These are phyloP conservation scores for Pseudoturritis turrita DNA, from an alignment of 345 rosid species.

Conservation along the genomic window DNA sequence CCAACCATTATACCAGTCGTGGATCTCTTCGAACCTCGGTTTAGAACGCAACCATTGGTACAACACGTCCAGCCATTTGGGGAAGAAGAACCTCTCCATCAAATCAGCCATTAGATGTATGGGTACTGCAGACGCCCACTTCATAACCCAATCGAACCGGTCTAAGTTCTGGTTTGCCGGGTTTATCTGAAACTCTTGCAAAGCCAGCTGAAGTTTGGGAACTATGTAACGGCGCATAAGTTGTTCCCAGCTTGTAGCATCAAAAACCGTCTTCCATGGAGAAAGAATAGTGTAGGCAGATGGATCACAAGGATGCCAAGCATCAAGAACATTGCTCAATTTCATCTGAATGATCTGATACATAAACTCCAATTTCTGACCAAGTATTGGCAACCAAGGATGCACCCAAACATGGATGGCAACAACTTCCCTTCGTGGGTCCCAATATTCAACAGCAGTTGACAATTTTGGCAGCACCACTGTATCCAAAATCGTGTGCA, in stretches of 20 bases:
- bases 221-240: constrained; percentile 86
- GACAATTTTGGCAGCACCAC: constrained; percentile 77
- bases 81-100: constrained; percentile 84
- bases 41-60: constrained; percentile 72
- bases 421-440: constrained; percentile 71
- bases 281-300: constrained; percentile 83
- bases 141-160: constrained; percentile 69
- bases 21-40: constrained; percentile 74
- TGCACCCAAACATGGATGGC: constrained; percentile 95
- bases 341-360: constrained; percentile 77
- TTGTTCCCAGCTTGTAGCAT: constrained; percentile 80
- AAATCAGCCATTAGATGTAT: constrained; percentile 84
- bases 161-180: constrained; percentile 78
- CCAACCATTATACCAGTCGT: constrained; percentile 80
- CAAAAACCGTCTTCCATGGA: constrained; percentile 92
- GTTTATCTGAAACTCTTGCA: constrained; percentile 77
- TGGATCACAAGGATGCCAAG: constrained; percentile 87
- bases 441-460: constrained; percentile 82
- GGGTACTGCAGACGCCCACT: constrained; percentile 85
- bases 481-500: constrained; percentile 52
- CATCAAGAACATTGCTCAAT: constrained; percentile 78
- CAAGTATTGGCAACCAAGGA: constrained; percentile 90
- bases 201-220: constrained; percentile 81
- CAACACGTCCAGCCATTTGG: constrained; percentile 82
- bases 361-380: constrained; percentile 67